Conservation (phyloP, 176 grass and related monocot genomes). For the Secale cereale region DNA sequence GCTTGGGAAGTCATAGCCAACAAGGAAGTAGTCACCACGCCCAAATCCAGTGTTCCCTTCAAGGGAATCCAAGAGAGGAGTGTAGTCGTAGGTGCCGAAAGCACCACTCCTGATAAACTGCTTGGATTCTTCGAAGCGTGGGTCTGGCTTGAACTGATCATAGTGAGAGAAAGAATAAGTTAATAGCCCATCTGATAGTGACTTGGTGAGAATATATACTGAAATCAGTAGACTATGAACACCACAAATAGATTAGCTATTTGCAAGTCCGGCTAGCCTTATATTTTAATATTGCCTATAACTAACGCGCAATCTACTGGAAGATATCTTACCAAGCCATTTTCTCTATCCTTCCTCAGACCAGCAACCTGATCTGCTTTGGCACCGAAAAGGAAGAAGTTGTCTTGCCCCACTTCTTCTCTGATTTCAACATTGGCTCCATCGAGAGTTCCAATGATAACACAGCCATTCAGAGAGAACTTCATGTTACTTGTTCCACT, state of each 20-base stretch:
- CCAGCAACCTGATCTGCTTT: constrained; percentile 83
- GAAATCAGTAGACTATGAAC: not conserved
- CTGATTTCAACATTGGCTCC: constrained; percentile 99
- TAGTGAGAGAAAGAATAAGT: constrained; percentile 9
- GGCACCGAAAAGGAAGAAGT: constrained; percentile 98
- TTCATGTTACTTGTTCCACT: constrained; percentile 99
- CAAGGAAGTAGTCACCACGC: constrained; percentile 96
- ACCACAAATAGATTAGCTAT: not conserved
- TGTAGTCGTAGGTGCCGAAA: constrained; percentile 87
- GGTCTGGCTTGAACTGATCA: constrained; percentile 88
- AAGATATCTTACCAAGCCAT: constrained; percentile 59
- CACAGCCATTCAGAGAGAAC: constrained; percentile 90
- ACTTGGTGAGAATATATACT: constrained; percentile 1
- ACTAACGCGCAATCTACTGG: not conserved
- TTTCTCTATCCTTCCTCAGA: constrained; percentile 92
- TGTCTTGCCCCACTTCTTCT: constrained; percentile 91
- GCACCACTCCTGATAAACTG: constrained; percentile 66
- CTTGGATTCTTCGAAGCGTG: constrained; percentile 93
- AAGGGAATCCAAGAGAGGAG: constrained; percentile 83
- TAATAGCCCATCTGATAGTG: constrained; percentile 20
- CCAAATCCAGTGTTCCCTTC: constrained; percentile 96
- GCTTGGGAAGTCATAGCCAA: constrained; percentile 94
- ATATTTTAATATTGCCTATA: not conserved
- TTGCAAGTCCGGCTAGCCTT: not conserved
- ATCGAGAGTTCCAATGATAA: constrained; percentile 98